Conservation (phyloP, 371 early-diverging fungal genomes). For the Capillidium heterosporum region DNA sequence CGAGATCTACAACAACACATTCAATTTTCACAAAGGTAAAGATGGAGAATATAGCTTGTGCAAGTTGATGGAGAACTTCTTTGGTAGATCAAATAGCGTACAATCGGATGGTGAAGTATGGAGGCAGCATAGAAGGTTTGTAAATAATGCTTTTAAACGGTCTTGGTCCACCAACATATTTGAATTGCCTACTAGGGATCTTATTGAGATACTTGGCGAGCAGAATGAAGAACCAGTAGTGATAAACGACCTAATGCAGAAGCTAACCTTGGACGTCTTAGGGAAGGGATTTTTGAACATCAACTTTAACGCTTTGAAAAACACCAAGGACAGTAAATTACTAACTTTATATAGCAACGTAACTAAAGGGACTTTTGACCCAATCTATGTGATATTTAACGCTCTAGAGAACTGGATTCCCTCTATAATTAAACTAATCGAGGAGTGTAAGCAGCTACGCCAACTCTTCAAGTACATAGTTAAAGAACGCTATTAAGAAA, state of each 20-base stretch:
- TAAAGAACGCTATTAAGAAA: neutral
- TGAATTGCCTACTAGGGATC: neutral
- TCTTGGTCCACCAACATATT: conserved; percentile 1
- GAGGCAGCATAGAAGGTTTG: conserved; percentile 4
- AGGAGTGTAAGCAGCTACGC: too few species aligned
- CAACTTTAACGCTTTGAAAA: neutral
- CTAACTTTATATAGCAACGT: neutral
- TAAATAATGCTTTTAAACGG: conserved; percentile 7
- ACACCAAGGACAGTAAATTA: neutral
- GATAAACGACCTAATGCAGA: neutral
- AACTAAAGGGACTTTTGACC: neutral
- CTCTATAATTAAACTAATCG: too few species aligned
- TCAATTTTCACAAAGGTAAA: neutral
- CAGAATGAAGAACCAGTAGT: neutral
- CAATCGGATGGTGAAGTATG: conserved; percentile 1
- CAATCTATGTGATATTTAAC: neutral
- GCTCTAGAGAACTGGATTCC: neutral
- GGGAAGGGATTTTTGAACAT: conserved; percentile 3
- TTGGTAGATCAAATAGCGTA: neutral
- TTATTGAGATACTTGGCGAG: neutral
- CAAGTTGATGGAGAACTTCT: neutral
- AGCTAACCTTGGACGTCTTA: conserved; percentile 1
- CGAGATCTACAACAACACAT: neutral
- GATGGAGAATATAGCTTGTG: neutral
- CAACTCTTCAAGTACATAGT: neutral